Evolutionary conservation across 441 rosid genomes (phyloP), one percentile per base, ranked within the genome.

Genomic region (Adansonia rubrostipa): DNA sequence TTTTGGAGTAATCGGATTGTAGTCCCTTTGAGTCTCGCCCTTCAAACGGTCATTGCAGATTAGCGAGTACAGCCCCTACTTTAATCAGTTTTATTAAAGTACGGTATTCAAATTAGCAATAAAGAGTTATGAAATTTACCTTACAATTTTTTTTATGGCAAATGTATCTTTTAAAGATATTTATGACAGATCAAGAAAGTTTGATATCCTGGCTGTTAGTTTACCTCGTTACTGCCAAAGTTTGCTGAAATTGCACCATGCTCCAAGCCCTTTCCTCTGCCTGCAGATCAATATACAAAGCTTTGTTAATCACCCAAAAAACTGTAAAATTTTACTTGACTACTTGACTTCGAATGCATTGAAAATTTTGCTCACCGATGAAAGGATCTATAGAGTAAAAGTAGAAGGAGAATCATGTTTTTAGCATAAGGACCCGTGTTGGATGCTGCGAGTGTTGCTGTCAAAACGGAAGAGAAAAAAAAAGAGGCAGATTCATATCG

Each of bases 371-470:
- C 76, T 81, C 51, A 84, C 88, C 84, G 51, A 7, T 53, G 20
- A 80, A 78, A 0, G 78, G 75, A 71, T 73, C 79, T 9, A 74
- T 11, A 24, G 71, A 71, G 50, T 9, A 80, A 9, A 0, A 84
- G 9, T 40, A 81, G 78, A 60, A 86, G 28, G 66, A 81, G 56
- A 60, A 74, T 11, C 20, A 78, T 10, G 57, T 63, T 71, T 79
- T 77, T 82, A 48, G 78, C 66, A 4, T 9, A 74, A 79, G 54
- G 40, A 76, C 66, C 75, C 89, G 82, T 84, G 45, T 36, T 36
- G 72, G 40, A 20, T 40, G 56, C 8, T 50, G 8, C 40, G 40
- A 36, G 40, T 36, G 40, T 36, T 36, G 40, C 33, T 63, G 22
- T 82, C 42, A 9, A 68, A 14, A 22, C 48, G 64, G n/a, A 20